A percentile compares a stretch with the other conserved stretches of the same genome.
Conservation (phyloP, 106 monocot genomes). For the Acanthochlamys bracteata region DNA sequence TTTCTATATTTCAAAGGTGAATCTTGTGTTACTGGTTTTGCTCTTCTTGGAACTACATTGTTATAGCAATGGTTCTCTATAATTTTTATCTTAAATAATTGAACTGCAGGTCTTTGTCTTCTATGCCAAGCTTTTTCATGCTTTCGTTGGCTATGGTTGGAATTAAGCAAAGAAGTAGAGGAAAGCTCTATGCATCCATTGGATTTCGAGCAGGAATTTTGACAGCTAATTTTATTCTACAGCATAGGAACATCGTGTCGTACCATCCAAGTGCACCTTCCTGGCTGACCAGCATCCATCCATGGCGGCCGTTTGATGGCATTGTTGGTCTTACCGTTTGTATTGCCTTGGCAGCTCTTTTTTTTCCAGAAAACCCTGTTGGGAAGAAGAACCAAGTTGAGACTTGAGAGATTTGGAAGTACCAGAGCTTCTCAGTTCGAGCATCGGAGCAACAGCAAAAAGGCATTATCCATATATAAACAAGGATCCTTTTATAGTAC, state of each 20-base stretch:
- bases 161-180: conserved; percentile 50
- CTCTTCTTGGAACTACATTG: too few species aligned
- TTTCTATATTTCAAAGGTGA: conserved; percentile 78
- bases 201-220: conserved; percentile 72
- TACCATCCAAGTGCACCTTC: conserved; percentile 35
- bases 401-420: too few species aligned
- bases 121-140: conserved; percentile 61
- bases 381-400: conserved; percentile 10
- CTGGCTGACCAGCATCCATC: conserved; percentile 49
- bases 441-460: too few species aligned
- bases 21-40: too few species aligned
- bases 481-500: too few species aligned
- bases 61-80: too few species aligned
- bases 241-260: conserved; percentile 36
- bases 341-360: conserved; percentile 46
- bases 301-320: conserved; percentile 79
- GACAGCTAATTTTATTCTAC: conserved; percentile 42
- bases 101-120: conserved; percentile 64
- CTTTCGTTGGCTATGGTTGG: conserved; percentile 70
- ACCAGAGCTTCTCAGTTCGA: too few species aligned
- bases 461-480: too few species aligned
- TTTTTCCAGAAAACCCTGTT: conserved; percentile 30
- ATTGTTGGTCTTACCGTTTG: conserved; percentile 48
- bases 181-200: conserved; percentile 50
- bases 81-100: too few species aligned